Base-by-base conservation (phyloP, 148 eudicot species). In the Bassia scoparia region DNA sequence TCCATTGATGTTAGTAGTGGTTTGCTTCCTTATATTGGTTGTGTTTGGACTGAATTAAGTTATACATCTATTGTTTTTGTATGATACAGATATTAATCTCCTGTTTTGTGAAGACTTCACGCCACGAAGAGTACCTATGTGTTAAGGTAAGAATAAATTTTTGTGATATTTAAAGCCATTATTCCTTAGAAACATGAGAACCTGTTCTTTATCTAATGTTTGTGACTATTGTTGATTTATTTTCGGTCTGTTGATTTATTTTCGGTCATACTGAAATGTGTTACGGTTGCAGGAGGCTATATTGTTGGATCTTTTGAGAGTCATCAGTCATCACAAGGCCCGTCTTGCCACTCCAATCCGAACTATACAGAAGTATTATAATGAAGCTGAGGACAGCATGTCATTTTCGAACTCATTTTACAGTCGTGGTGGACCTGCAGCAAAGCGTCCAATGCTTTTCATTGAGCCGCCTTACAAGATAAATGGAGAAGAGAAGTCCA, bases 301-400 rank as follows among this genome's bases (percentile, higher is more conserved):
- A 76, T 66, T 94, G 75, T 71, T 94, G 83, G 98, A 91, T 83
- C 95, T 94, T 76, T 88, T 94, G 59, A 84, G 93, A 74, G 97
- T 94, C 48, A 82, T 94, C 68, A 86, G 87, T 71, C 97, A 94
- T 75, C 98, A 94, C 75, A 75, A 88, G 29, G 98, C 93, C 49
- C 87, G 93, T 56, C 92, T 94, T 66, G 98, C 97, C 76, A 94
- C 98, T 52, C 98, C 98, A 34, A 86, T 94, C 43, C 97, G 97
- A 59, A 89, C 97, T 23, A 83, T 94, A 67, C 97, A 91, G 76
- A 93, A 87, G 75, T 70, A 83, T 56, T 88, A 80, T 35, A 80
- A 63, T 24, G 92, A 94, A 49, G 78, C 89, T 18, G 93, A 93
- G 74, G 98, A 89, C 23, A 84, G 73, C 76, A 73, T 85, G 59